A percentile compares a stretch with the other conserved stretches of the same genome.
Evolutionary conservation across 2,329 filamentous ascomycete genomes (phyloP).

Genomic region (Aspergillus vadensis): DNA sequence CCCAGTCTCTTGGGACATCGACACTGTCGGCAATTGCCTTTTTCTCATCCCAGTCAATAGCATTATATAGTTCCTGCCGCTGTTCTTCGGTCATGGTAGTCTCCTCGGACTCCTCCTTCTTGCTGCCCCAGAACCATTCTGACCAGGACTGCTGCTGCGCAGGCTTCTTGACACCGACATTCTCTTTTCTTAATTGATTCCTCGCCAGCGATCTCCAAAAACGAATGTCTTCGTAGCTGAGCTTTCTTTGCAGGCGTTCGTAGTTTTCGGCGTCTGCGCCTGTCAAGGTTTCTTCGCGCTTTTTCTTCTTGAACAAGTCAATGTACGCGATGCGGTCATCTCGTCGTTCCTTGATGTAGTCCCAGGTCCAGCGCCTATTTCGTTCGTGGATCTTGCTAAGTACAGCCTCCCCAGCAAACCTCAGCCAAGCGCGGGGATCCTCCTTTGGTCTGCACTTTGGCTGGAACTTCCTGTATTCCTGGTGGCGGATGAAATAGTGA

Average conservation of each 20-base stretch:
- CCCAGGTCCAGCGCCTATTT: slow-evolving; percentile 94
- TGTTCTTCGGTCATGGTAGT: slow-evolving; percentile 93
- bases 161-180: slow-evolving; percentile 78
- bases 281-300: slow-evolving; percentile 68
- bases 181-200: slow-evolving; percentile 94
- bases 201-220: slow-evolving; percentile 96
- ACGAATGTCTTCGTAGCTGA: slow-evolving; percentile 89
- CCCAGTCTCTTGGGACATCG: slow-evolving; percentile 83
- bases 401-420: slow-evolving; percentile 86
- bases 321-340: slow-evolving; percentile 90
- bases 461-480: slow-evolving; percentile 92
- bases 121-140: slow-evolving; percentile 87
- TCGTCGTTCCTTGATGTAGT: slow-evolving; percentile 86
- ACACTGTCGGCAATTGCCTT: slow-evolving; percentile 83
- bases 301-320: slow-evolving; percentile 92
- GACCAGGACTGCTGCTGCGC: slow-evolving; percentile 80
- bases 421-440: slow-evolving; percentile 88
- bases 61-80: slow-evolving; percentile 92
- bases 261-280: slow-evolving; percentile 72
- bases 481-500: slow-evolving; percentile 96
- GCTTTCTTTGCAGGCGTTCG: slow-evolving; percentile 77
- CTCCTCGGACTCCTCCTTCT: slow-evolving; percentile 72
- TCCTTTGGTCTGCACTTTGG: slow-evolving; percentile 84
- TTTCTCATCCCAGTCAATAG: slow-evolving; percentile 98
- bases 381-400: slow-evolving; percentile 92